Conservation (phyloP, 2,329 filamentous ascomycete species). For the Penicillium sp. region DNA sequence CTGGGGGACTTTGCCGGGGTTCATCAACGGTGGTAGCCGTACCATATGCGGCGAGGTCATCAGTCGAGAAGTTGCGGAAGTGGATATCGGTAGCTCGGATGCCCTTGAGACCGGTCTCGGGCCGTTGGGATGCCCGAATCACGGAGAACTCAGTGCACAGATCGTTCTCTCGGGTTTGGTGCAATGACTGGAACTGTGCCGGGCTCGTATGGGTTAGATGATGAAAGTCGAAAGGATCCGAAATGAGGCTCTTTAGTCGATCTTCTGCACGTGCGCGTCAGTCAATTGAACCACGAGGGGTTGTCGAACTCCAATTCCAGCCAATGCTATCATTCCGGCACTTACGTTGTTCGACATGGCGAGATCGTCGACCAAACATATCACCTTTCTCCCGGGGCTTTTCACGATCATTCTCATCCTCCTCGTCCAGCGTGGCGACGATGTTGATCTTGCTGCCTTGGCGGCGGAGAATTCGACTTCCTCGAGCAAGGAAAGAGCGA, state of each 20-base stretch:
- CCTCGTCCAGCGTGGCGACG: slow-evolving; percentile 41
- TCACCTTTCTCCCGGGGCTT: slow-evolving; percentile 35
- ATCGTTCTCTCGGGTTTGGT: slow-evolving; percentile 52
- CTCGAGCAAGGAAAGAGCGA: slow-evolving; percentile 44
- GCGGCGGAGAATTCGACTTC: slow-evolving; percentile 49
- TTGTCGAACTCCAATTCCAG: background rate
- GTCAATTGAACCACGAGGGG: background rate
- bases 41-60: slow-evolving; percentile 27
- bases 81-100: slow-evolving; percentile 53
- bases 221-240: slow-evolving; percentile 64
- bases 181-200: slow-evolving; percentile 54
- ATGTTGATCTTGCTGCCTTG: slow-evolving; percentile 50
- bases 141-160: slow-evolving; percentile 56
- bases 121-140: slow-evolving; percentile 54
- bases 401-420: slow-evolving; percentile 37
- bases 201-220: slow-evolving; percentile 62
- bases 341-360: slow-evolving; percentile 37
- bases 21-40: slow-evolving; percentile 25
- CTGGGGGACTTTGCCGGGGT: slow-evolving; percentile 32
- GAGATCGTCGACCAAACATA: slow-evolving; percentile 2
- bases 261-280: slow-evolving; percentile 32
- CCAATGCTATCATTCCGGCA: slow-evolving; percentile 5
- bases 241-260: slow-evolving; percentile 54
- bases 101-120: slow-evolving; percentile 51
- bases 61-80: slow-evolving; percentile 35